A percentile compares a stretch with the other conserved stretches of the same genome.
These are phyloP conservation scores for Cladochytrium tenue DNA, from an alignment of 371 early-diverging fungal genomes.

Conservation along the genomic window DNA sequence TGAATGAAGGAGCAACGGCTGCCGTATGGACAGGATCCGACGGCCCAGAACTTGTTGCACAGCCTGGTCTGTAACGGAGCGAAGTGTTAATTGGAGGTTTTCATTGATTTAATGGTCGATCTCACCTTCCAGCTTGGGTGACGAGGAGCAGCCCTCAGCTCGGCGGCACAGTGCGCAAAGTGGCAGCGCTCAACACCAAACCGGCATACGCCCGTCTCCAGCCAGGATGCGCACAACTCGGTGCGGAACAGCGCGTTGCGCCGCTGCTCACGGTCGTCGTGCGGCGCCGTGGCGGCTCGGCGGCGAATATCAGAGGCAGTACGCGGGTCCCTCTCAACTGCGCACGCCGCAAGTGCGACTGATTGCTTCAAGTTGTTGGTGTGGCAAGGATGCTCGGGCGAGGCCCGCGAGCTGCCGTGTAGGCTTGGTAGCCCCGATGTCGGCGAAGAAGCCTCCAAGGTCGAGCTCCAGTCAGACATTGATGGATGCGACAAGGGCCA, in stretches of 20 bases:
- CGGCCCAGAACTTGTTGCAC: constrained; percentile 70
- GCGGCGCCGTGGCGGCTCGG: too few species aligned
- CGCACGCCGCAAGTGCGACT: too few species aligned
- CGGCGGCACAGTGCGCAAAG: constrained; percentile 86
- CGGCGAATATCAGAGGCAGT: too few species aligned
- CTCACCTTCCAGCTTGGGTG: constrained; percentile 61
- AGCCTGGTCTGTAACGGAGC: constrained; percentile 45
- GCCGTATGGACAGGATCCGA: constrained; percentile 71
- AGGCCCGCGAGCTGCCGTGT: too few species aligned
- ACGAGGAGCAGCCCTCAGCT: constrained; percentile 79
- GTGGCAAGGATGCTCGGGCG: too few species aligned
- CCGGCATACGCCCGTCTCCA: constrained; percentile 84
- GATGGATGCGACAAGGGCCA: too few species aligned
- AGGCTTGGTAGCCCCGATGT: too few species aligned
- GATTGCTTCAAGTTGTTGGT: too few species aligned
- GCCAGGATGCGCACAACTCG: constrained; percentile 90
- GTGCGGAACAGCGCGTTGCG: constrained; percentile 75
- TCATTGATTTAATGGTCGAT: not conserved
- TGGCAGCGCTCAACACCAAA: constrained; percentile 94
- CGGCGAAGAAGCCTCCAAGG: too few species aligned
- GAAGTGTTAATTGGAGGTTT: not conserved
- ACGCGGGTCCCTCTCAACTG: too few species aligned
- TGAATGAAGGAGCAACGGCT: constrained; percentile 77
- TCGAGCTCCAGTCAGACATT: too few species aligned
- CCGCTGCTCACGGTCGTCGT: too few species aligned